Percentiles rank a stretch among this genome's conserved stretches.
phyloP scores from a whole-genome alignment of 2,329 filamentous ascomycete genomes.

The Cercospora sesami region DNA sequence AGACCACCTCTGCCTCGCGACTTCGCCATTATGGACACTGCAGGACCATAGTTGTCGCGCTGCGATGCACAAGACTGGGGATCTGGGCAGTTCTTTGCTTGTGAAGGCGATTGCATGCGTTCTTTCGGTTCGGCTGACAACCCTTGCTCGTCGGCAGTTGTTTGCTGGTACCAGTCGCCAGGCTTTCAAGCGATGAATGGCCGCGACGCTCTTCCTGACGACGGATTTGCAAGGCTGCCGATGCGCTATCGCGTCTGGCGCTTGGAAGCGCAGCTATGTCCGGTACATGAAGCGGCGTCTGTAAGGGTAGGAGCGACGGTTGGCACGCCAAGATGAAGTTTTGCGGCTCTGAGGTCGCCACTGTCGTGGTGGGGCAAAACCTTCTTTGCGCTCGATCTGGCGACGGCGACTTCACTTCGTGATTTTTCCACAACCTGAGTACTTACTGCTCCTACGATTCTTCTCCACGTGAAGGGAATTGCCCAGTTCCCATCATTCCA shows the following conservation, averaged over 20 bases:
- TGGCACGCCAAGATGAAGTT: not conserved
- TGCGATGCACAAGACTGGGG: not conserved
- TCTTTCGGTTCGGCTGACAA: not conserved
- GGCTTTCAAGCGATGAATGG: not conserved
- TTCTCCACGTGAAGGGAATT: not conserved
- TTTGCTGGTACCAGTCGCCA: not conserved
- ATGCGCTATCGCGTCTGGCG: conserved; percentile 11
- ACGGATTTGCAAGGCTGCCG: conserved; percentile 6
- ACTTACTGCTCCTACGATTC: not conserved
- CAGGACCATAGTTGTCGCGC: not conserved
- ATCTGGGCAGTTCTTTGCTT: not conserved
- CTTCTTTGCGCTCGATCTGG: not conserved
- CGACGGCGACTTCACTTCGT: not conserved
- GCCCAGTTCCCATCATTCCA: not conserved
- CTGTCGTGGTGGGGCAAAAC: not conserved
- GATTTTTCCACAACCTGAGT: not conserved
- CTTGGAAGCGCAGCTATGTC: not conserved
- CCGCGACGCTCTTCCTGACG: conserved; percentile 1
- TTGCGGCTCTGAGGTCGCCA: not conserved
- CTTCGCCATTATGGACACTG: not conserved
- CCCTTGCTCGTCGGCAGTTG: not conserved
- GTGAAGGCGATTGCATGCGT: not conserved
- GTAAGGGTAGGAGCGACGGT: not conserved
- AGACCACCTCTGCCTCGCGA: not conserved
- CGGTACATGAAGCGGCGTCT: not conserved